Conservation (phyloP, 2,329 filamentous ascomycete species). For the Aspergillus fijiensis region DNA sequence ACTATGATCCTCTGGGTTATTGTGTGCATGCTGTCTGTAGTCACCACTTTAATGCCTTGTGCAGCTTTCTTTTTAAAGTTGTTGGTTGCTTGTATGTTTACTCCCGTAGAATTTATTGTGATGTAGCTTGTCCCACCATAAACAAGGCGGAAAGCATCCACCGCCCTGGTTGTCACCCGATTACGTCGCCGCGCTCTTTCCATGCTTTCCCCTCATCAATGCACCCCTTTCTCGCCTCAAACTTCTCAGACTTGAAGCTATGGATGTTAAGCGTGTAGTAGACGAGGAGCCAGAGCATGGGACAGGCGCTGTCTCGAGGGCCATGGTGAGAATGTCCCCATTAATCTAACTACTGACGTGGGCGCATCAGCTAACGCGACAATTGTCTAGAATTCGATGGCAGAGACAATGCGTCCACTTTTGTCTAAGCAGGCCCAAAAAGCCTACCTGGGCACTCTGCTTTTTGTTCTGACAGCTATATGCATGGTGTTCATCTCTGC, state of each 20-base stretch:
- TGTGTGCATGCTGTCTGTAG: conserved; percentile 15
- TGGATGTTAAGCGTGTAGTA: conserved; percentile 16
- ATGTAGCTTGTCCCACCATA: not conserved
- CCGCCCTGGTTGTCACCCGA: conserved; percentile 4
- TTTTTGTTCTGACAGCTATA: conserved; percentile 54
- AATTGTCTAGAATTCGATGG: conserved; percentile 50
- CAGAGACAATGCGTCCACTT: conserved; percentile 55
- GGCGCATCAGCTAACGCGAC: conserved; percentile 18
- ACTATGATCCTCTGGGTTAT: conserved; percentile 20
- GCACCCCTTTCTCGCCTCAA: not conserved
- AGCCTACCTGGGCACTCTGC: conserved; percentile 61
- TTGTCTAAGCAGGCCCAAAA: conserved; percentile 63
- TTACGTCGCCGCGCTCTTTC: conserved; percentile 19
- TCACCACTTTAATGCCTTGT: conserved; percentile 4
- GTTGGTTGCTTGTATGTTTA: no score
- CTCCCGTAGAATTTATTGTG: no score
- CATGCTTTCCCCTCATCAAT: not conserved
- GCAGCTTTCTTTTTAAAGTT: not conserved
- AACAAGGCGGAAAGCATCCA: not conserved
- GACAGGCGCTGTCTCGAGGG: conserved; percentile 11
- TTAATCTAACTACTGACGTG: not conserved
- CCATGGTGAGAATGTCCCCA: conserved; percentile 16
- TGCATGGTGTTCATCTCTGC: conserved; percentile 59
- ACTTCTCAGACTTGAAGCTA: conserved; percentile 6
- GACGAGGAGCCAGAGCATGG: conserved; percentile 13